phyloP scores from a whole-genome alignment of 2,329 filamentous ascomycete species.

The Arthrobotrys musiformis region DNA sequence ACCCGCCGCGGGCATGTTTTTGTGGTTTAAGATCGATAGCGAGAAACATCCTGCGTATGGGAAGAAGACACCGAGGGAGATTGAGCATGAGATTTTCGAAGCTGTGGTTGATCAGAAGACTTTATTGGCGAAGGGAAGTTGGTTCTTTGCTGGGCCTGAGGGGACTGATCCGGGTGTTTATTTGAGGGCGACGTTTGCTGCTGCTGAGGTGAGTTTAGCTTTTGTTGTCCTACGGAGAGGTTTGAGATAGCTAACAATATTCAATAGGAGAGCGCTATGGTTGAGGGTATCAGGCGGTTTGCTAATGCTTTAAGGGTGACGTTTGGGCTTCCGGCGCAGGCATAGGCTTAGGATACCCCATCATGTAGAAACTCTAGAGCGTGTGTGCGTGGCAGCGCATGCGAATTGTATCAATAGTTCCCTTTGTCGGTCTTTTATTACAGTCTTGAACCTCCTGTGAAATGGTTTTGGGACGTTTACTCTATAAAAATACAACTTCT shows the following conservation, averaged over 20 bases:
- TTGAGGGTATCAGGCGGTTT: constrained; percentile 77
- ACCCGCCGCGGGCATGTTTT: constrained; percentile 93
- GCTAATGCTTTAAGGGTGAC: constrained; percentile 76
- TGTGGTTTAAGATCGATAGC: constrained; percentile 79
- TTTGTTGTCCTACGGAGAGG: not conserved
- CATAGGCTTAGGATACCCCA: not conserved
- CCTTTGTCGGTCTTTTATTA: no score
- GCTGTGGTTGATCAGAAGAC: constrained; percentile 79
- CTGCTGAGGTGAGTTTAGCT: constrained; percentile 68
- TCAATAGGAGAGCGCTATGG: constrained; percentile 73
- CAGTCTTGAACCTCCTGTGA: not conserved
- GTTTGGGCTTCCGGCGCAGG: constrained; percentile 65
- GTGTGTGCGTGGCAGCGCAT: constrained; percentile 45
- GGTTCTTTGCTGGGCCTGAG: constrained; percentile 83
- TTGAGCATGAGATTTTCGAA: constrained; percentile 90
- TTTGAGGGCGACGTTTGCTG: constrained; percentile 90
- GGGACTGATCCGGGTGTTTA: constrained; percentile 74
- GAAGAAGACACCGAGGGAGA: constrained; percentile 69
- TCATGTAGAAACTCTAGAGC: constrained; percentile 1
- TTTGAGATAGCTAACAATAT: constrained; percentile 3
- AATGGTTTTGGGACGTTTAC: not conserved
- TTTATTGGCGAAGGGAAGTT: constrained; percentile 83
- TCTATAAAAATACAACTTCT: not conserved
- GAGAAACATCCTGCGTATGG: constrained; percentile 72
- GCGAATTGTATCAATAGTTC: constrained; percentile 46